phyloP scores from a whole-genome alignment of 169 alveolate genomes.

The Plasmodium fragile region DNA sequence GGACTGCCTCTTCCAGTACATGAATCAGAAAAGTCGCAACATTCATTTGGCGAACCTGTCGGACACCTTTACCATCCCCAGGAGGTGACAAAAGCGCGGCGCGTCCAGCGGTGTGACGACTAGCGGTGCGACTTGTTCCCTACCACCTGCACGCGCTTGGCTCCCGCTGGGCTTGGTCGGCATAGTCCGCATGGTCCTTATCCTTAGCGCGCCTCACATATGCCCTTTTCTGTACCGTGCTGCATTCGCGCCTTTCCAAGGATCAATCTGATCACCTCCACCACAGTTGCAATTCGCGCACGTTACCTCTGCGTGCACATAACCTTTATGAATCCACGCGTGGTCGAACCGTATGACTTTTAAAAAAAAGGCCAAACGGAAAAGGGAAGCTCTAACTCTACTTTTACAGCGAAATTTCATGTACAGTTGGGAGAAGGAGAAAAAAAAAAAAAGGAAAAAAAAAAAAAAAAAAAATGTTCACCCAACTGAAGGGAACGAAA shows the following conservation, averaged over 20 bases:
- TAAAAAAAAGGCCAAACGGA: not conserved
- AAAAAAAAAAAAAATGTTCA: not conserved
- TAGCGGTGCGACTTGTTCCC: too few species aligned
- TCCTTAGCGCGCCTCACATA: not conserved
- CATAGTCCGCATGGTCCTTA: not conserved
- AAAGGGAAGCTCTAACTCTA: not conserved
- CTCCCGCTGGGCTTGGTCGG: too few species aligned
- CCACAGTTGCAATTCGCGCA: not conserved
- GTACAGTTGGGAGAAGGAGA: not conserved
- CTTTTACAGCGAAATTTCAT: not conserved
- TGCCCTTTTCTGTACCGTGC: not conserved
- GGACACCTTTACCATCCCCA: slow-evolving; percentile 9
- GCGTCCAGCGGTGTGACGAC: not conserved
- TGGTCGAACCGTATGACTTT: not conserved
- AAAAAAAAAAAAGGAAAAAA: too few species aligned
- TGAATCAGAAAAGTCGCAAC: slow-evolving; percentile 47
- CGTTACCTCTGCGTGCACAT: not conserved
- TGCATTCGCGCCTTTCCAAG: not conserved
- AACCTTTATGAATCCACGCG: not conserved
- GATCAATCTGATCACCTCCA: not conserved
- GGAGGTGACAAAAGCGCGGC: not conserved
- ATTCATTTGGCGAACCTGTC: slow-evolving; percentile 23
- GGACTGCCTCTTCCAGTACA: slow-evolving; percentile 30
- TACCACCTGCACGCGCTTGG: too few species aligned
- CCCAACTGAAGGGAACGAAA: not conserved